Conservation (phyloP, 331 rosid species). For the Cucumis variabilis region DNA sequence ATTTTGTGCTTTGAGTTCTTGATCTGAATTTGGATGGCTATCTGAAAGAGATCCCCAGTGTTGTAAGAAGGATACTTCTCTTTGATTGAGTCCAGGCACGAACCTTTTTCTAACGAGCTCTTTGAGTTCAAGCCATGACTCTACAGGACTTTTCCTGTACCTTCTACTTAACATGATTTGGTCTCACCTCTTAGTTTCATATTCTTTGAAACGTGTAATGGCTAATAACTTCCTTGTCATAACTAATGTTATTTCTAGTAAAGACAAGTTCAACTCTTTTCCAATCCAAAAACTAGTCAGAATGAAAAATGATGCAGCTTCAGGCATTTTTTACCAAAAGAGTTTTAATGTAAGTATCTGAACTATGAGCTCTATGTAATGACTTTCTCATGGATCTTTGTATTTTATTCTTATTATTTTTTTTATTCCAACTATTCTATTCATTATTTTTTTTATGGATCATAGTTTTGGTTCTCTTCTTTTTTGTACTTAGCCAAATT, state of each 20-base stretch:
- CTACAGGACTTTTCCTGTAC: background rate
- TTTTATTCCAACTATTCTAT: no score
- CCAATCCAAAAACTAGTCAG: background rate
- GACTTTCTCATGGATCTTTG: no score
- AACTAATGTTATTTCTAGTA: background rate
- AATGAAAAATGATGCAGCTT: no score
- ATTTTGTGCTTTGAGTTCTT: background rate
- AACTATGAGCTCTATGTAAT: no score
- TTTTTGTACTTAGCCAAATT: no score
- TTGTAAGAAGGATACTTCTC: background rate
- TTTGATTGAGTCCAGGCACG: background rate
- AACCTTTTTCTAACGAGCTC: background rate
- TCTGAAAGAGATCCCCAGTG: background rate
- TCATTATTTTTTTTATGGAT: no score
- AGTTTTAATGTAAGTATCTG: no score
- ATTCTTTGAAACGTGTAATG: background rate
- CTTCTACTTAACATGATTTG: background rate
- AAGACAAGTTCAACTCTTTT: background rate
- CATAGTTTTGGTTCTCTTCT: no score
- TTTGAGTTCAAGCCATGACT: background rate
- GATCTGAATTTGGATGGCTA: background rate
- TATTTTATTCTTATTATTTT: no score
- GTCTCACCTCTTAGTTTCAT: background rate
- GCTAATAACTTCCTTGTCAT: background rate
- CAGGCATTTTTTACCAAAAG: no score